A percentile compares a stretch with the other conserved stretches of the same genome.
Evolutionary conservation across 2,329 filamentous ascomycete genomes (phyloP).

Genomic region (Intubia oerlemansii): DNA sequence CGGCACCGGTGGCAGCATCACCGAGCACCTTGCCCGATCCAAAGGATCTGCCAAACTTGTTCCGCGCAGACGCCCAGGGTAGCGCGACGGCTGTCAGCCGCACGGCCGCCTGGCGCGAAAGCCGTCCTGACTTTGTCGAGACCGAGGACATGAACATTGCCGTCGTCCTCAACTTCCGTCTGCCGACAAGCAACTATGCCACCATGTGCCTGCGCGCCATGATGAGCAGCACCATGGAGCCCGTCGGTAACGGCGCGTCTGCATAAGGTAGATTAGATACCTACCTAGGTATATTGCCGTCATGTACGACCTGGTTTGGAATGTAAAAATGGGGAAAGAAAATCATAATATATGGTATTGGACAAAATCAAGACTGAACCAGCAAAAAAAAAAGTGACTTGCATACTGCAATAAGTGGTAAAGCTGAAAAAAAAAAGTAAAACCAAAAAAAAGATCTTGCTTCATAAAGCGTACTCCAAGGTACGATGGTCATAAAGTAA

Average conservation of each 20-base stretch:
- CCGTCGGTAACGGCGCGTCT: too few relatives aligned
- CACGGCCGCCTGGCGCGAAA: slow-evolving; percentile 5
- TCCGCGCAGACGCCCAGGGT: slow-evolving; percentile 1
- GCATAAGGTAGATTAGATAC: too few relatives aligned
- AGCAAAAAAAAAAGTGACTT: neutral
- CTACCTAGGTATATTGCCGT: too few relatives aligned
- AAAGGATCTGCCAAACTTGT: slow-evolving; percentile 4
- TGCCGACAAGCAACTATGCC: slow-evolving; percentile 17
- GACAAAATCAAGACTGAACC: too few relatives aligned
- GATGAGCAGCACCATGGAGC: slow-evolving; percentile 8
- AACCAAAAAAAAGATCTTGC: too few relatives aligned
- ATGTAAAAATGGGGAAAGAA: too few relatives aligned
- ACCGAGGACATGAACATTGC: slow-evolving; percentile 13
- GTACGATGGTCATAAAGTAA: too few relatives aligned
- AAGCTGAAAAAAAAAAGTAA: too few relatives aligned
- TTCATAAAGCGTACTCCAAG: too few relatives aligned
- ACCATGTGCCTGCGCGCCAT: slow-evolving; percentile 17
- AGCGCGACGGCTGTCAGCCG: slow-evolving; percentile 6
- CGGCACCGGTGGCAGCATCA: neutral
- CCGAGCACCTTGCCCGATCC: neutral
- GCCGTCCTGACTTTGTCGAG: slow-evolving; percentile 3
- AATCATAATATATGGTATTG: too few relatives aligned
- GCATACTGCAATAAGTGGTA: neutral
- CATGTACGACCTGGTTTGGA: too few relatives aligned
- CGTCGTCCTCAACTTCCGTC: slow-evolving; percentile 16